These are phyloP conservation scores for Filosporella fistucella DNA, from an alignment of 495 filamentous ascomycete genomes.

Conservation along the genomic window DNA sequence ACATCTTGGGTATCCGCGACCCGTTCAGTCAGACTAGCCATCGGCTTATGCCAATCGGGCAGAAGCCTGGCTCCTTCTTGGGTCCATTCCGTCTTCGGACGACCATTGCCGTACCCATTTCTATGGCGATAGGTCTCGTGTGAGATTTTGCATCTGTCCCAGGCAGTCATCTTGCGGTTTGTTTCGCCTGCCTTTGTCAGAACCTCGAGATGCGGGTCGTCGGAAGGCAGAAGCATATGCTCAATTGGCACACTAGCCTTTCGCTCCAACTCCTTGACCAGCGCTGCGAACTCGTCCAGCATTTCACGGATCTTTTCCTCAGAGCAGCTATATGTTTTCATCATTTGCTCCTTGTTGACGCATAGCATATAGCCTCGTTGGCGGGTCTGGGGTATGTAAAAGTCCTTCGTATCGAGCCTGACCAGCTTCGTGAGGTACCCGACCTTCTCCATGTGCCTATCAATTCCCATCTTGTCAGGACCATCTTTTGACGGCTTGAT, in stretches of 20 bases:
- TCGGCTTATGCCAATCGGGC: conserved; percentile 35
- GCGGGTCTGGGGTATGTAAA: conserved; percentile 76
- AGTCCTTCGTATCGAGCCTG: conserved; percentile 66
- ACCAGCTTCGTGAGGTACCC: conserved; percentile 48
- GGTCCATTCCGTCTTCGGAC: conserved; percentile 54
- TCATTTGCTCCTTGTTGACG: too few species aligned
- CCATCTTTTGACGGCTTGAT: not conserved
- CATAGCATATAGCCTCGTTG: conserved; percentile 68
- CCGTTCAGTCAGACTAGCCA: conserved; percentile 38
- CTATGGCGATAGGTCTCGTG: conserved; percentile 47
- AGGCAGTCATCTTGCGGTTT: conserved; percentile 37
- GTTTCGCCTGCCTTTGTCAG: not conserved
- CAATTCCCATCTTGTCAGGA: conserved; percentile 27
- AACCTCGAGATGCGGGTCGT: conserved; percentile 40
- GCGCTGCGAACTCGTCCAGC: conserved; percentile 29
- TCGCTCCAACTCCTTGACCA: conserved; percentile 44
- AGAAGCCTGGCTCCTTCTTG: conserved; percentile 41
- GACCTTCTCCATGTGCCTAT: conserved; percentile 39
- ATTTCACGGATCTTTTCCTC: too few species aligned
- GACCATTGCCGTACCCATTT: conserved; percentile 42
- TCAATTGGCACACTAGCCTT: conserved; percentile 60
- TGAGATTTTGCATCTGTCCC: conserved; percentile 52
- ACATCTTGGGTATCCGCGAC: conserved; percentile 69
- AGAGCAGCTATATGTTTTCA: too few species aligned
- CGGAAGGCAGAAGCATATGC: conserved; percentile 47